Base-by-base conservation (phyloP, 306 rosid genomes). In the Prunus mume region DNA sequence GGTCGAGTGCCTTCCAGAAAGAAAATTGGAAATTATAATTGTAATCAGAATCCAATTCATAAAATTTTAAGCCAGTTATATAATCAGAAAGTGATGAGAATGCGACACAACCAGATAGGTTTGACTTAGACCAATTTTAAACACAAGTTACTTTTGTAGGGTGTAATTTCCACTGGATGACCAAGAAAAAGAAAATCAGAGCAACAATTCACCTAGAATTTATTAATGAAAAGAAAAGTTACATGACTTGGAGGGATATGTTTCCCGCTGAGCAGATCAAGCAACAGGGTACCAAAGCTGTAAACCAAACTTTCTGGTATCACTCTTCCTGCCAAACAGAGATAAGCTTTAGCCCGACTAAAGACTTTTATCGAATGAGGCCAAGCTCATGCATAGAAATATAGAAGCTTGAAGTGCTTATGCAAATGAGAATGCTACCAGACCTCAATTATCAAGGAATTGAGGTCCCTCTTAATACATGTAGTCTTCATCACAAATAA, bases 171-270 rank as follows among this genome's bases (percentile, higher is more conserved):
- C 43, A 67, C 69, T 15, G 24, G 15, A 49, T 46, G 52, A 28
- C 49, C 49, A 46, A 72, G 74, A 62, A 43, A 63, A 17, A 63
- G 55, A 69, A 63, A 72, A 55, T 76, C 80, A 3, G 49, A 70
- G 60, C 73, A 80, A 74, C 71, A 61, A 58, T 79, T 68, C 70
- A 64, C 60, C 11, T 50, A 52, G 74, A 81, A 82, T 67, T 52
- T 38, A 78, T 18, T 58, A 74, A 49, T 25, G 62, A 47, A 77
- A 20, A 54, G 69, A 73, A 72, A 52, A 63, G 60, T 52, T 89
- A 93, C 98, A 85, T 91, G 98, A 82, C 96, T 91, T 0, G 97
- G 98, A 28, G 98, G 98, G 41, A 93, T 93, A 82, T 93, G 98
- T 82, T 93, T 93, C 80, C 98, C 98, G 75, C 98, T 93, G 76